A percentile compares a stretch with the other conserved stretches of the same genome.
Evolutionary conservation across 805 yeast species (phyloP).

Genomic region (Candida ponderosae): DNA sequence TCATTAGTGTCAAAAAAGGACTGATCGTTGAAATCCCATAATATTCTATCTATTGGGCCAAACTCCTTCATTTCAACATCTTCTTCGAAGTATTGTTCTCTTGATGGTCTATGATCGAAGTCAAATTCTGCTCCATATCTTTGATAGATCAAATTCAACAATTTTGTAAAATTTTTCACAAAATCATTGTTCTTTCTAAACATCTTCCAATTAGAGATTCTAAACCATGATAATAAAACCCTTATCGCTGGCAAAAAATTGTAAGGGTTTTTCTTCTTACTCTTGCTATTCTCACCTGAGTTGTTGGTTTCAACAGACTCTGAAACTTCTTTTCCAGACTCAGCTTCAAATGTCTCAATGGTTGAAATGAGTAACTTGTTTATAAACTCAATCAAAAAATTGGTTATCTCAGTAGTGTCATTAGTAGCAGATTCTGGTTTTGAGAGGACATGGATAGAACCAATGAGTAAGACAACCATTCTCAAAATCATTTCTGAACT

Average conservation of each 20-base stretch:
- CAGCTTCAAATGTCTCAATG: constrained; percentile 15
- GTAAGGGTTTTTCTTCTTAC: constrained; percentile 10
- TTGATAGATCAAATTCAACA: constrained; percentile 21
- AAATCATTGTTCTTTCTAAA: constrained; percentile 24
- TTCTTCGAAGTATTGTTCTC: constrained; percentile 52
- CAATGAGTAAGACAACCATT: constrained; percentile 30
- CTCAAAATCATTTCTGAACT: constrained; percentile 9
- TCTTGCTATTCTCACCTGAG: constrained; percentile 16
- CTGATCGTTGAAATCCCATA: constrained; percentile 55
- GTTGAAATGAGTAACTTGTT: constrained; percentile 24
- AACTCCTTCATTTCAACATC: constrained; percentile 60
- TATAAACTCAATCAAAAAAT: constrained; percentile 32
- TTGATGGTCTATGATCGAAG: constrained; percentile 29
- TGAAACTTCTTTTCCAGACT: background rate
- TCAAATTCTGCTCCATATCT: constrained; percentile 6
- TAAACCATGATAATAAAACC: constrained; percentile 50
- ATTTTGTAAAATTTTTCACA: constrained; percentile 19
- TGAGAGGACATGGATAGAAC: constrained; percentile 23
- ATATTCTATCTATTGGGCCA: constrained; percentile 41
- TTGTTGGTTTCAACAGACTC: background rate
- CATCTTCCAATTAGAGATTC: constrained; percentile 34
- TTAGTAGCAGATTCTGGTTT: constrained; percentile 5
- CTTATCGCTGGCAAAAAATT: constrained; percentile 33
- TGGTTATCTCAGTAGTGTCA: constrained; percentile 3
- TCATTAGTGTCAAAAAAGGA: constrained; percentile 9